A percentile compares a stretch with the other conserved stretches of the same genome.
phyloP scores from a whole-genome alignment of 2,329 filamentous ascomycete species.

The Neurospora sp. region DNA sequence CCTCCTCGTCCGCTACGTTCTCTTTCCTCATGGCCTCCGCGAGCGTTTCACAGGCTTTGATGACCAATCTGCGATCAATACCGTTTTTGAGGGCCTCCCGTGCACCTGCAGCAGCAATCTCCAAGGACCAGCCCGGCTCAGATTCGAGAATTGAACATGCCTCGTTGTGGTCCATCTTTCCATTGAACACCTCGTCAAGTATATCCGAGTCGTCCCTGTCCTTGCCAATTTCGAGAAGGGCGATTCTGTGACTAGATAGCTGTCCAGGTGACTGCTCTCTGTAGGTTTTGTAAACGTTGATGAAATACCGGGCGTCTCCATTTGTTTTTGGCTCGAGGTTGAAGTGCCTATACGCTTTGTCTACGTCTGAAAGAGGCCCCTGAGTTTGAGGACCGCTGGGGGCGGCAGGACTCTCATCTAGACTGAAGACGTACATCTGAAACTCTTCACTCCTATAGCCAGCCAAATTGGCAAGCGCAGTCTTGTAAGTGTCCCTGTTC shows the following conservation, averaged over 20 bases:
- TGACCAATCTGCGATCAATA: slow-evolving; percentile 6
- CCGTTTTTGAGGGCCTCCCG: neutral
- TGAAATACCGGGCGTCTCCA: slow-evolving; percentile 12
- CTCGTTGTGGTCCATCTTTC: slow-evolving; percentile 13
- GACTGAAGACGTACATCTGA: slow-evolving; percentile 14
- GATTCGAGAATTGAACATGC: slow-evolving; percentile 15
- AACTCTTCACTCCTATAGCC: slow-evolving; percentile 10
- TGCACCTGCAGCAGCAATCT: slow-evolving; percentile 11
- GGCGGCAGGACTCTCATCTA: slow-evolving; percentile 1
- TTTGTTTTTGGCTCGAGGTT: slow-evolving; percentile 9
- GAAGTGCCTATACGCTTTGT: slow-evolving; percentile 19
- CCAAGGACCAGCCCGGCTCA: slow-evolving; percentile 10
- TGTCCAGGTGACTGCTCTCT: slow-evolving; percentile 19
- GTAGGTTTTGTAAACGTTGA: slow-evolving; percentile 16
- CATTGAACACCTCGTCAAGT: slow-evolving; percentile 7
- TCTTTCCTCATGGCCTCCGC: neutral
- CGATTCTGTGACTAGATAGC: slow-evolving; percentile 17
- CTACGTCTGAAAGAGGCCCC: neutral
- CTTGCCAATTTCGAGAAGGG: slow-evolving; percentile 20
- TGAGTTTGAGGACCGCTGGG: neutral
- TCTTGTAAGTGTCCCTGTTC: slow-evolving; percentile 7
- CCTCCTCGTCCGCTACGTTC: neutral
- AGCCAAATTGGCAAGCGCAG: slow-evolving; percentile 14
- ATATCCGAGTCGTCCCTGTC: slow-evolving; percentile 16
- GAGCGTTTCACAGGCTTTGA: slow-evolving; percentile 14